These are phyloP conservation scores for Tetraselmis striata DNA, from an alignment of 139 green algal genomes.

Conservation along the genomic window DNA sequence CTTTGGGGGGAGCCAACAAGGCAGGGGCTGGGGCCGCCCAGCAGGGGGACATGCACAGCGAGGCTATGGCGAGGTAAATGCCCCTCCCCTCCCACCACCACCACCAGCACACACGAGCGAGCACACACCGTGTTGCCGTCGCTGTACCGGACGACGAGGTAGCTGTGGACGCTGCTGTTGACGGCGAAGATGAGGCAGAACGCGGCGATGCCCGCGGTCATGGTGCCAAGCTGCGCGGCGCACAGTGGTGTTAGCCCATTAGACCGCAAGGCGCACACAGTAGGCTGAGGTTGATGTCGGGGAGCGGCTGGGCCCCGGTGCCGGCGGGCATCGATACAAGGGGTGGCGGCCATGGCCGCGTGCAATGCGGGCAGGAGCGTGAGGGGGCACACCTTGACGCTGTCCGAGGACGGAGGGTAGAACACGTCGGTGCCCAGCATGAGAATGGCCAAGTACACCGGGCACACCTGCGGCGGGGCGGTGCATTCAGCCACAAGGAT, in stretches of 20 bases:
- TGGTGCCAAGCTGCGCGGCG: background rate
- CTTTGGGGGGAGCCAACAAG: no score
- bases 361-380: background rate
- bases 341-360: constrained; percentile 3
- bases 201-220: constrained; percentile 29
- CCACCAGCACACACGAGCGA: background rate
- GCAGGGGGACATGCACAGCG: no score
- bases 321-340: background rate
- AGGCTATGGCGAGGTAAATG: no score
- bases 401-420: background rate
- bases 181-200: constrained; percentile 83
- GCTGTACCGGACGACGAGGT: constrained; percentile 69
- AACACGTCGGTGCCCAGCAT: background rate
- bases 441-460: background rate
- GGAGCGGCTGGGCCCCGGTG: background rate
- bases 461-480: background rate
- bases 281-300: no score
- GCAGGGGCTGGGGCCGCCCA: no score
- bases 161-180: constrained; percentile 77
- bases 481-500: no score
- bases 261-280: no score
- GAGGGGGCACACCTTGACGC: background rate
- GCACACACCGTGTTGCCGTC: constrained; percentile 66
- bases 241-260: no score
- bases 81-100: no score